Conservation (phyloP, 805 yeast species). For the Debaryomyces tyrocola region DNA sequence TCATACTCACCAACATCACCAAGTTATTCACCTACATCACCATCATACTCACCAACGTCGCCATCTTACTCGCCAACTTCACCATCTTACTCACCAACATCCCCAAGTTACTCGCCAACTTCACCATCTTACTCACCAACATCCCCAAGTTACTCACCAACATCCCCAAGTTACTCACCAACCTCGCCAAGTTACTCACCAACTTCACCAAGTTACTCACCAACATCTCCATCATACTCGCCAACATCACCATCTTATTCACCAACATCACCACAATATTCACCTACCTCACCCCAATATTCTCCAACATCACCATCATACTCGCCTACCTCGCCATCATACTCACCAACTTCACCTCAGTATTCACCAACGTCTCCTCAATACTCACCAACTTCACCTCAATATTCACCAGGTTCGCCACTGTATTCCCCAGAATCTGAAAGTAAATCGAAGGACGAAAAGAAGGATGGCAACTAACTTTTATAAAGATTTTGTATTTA, state of each 20-base stretch:
- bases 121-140: slow-evolving; percentile 79
- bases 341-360: slow-evolving; percentile 68
- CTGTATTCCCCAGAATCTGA: slow-evolving; percentile 40
- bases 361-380: slow-evolving; percentile 56
- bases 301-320: slow-evolving; percentile 46
- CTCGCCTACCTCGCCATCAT: slow-evolving; percentile 55
- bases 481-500: not conserved
- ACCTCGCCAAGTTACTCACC: slow-evolving; percentile 63
- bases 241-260: slow-evolving; percentile 73
- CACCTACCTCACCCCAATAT: slow-evolving; percentile 68
- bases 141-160: slow-evolving; percentile 74
- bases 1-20: slow-evolving; percentile 76
- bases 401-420: slow-evolving; percentile 77
- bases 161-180: slow-evolving; percentile 64
- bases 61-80: slow-evolving; percentile 73
- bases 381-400: slow-evolving; percentile 73
- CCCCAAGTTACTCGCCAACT: slow-evolving; percentile 61
- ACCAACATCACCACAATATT: slow-evolving; percentile 69
- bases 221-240: slow-evolving; percentile 77
- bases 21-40: slow-evolving; percentile 73
- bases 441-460: slow-evolving; percentile 16
- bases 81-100: slow-evolving; percentile 56
- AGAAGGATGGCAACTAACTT: not conserved
- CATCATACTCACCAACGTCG: slow-evolving; percentile 65
- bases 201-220: slow-evolving; percentile 68